Evolutionary conservation across 495 filamentous ascomycete species (phyloP).

Genomic region (Aspergillus wentii): DNA sequence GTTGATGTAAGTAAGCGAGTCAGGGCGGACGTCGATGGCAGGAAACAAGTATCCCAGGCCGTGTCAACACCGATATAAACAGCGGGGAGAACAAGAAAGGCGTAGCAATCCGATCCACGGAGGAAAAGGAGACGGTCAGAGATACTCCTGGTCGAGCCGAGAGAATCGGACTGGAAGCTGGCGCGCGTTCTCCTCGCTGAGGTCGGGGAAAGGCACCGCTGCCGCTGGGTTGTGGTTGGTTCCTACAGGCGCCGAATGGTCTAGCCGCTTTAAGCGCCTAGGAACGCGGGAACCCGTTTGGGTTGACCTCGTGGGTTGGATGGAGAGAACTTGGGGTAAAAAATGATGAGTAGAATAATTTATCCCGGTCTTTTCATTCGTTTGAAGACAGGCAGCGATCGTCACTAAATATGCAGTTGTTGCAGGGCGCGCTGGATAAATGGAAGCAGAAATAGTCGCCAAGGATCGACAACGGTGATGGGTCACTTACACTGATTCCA

Average conservation of each 20-base stretch:
- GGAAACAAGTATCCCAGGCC: constrained; percentile 18
- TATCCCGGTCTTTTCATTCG: too few species aligned
- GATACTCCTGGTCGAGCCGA: neutral
- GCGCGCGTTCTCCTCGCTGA: constrained; percentile 16
- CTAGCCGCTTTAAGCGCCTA: constrained; percentile 22
- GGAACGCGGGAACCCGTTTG: too few species aligned
- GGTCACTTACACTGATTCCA: too few species aligned
- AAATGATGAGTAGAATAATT: too few species aligned
- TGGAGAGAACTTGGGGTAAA: too few species aligned
- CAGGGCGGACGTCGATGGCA: constrained; percentile 15
- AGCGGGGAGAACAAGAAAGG: constrained; percentile 5
- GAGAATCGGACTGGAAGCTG: constrained; percentile 5
- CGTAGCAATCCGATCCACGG: constrained; percentile 1
- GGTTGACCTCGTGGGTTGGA: too few species aligned
- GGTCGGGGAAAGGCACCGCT: constrained; percentile 14
- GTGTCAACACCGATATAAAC: constrained; percentile 15
- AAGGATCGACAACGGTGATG: too few species aligned
- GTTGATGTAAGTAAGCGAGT: constrained; percentile 2
- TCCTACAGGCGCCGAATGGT: constrained; percentile 12
- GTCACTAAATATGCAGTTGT: too few species aligned
- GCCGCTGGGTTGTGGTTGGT: constrained; percentile 12
- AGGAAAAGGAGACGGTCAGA: constrained; percentile 1
- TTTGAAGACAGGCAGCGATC: too few species aligned
- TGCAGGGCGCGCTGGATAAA: too few species aligned
- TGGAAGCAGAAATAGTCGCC: too few species aligned